phyloP scores from a whole-genome alignment of 495 filamentous ascomycete genomes.

The Annulohypoxylon moriforme region DNA sequence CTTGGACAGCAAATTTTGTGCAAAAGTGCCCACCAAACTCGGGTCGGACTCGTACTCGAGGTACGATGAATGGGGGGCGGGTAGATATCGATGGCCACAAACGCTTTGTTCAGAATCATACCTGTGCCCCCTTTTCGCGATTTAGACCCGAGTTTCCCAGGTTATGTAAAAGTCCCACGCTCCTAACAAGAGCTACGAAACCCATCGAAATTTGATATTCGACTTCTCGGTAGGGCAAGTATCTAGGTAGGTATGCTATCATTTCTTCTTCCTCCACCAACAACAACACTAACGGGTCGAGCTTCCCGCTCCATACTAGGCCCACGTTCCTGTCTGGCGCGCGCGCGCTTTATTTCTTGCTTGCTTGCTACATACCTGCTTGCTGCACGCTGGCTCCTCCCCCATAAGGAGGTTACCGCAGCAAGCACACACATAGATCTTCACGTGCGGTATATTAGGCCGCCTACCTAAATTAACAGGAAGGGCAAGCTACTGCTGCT shows the following conservation, averaged over 20 bases:
- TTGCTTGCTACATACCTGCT: neutral
- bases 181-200: neutral
- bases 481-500: neutral
- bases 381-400: conserved; percentile 3
- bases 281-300: neutral
- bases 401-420: neutral
- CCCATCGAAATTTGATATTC: neutral
- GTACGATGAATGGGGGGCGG: neutral
- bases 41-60: neutral
- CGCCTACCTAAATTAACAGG: neutral
- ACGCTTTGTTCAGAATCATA: conserved; percentile 7
- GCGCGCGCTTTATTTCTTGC: neutral
- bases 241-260: neutral
- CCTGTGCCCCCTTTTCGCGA: neutral
- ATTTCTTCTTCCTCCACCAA: neutral
- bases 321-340: neutral
- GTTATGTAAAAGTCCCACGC: neutral
- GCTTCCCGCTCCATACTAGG: neutral
- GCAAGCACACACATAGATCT: conserved; percentile 1
- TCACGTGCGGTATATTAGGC: neutral
- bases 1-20: neutral
- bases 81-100: neutral
- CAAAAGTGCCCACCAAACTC: neutral
- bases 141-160: neutral
- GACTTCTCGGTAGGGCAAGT: neutral